phyloP scores from a whole-genome alignment of 495 filamentous ascomycete genomes.

The Baudoinia panamericana region DNA sequence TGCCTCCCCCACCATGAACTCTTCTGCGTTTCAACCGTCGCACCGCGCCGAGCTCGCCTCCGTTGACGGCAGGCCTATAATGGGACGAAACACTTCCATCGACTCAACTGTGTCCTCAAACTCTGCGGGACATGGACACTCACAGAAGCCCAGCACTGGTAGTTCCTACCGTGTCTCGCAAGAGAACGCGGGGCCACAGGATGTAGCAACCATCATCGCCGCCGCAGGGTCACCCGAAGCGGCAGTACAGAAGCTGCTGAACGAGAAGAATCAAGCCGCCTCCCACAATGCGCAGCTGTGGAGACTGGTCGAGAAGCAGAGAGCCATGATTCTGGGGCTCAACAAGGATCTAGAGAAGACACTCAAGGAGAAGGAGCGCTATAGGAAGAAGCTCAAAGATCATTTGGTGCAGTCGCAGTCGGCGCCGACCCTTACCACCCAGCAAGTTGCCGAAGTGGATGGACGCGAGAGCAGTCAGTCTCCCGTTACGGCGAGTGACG shows the following conservation, averaged over 20 bases:
- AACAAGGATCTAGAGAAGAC: slow-evolving; percentile 91
- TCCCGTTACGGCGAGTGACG: not conserved
- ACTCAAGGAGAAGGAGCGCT: slow-evolving; percentile 88
- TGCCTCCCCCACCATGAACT: slow-evolving; percentile 20
- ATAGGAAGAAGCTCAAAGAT: slow-evolving; percentile 81
- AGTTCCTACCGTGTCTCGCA: slow-evolving; percentile 49
- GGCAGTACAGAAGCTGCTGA: slow-evolving; percentile 74
- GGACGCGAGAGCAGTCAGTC: slow-evolving; percentile 16
- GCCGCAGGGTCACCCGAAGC: slow-evolving; percentile 83
- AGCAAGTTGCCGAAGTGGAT: slow-evolving; percentile 1
- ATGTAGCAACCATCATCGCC: slow-evolving; percentile 32
- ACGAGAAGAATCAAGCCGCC: slow-evolving; percentile 76
- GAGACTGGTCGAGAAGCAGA: slow-evolving; percentile 91
- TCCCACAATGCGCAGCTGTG: slow-evolving; percentile 88
- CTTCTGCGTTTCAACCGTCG: too few species aligned
- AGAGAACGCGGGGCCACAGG: slow-evolving; percentile 23
- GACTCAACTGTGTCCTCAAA: slow-evolving; percentile 85
- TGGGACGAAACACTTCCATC: slow-evolving; percentile 76
- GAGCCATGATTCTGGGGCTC: slow-evolving; percentile 80
- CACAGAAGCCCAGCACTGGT: slow-evolving; percentile 38
- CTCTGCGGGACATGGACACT: slow-evolving; percentile 50
- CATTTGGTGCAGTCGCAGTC: slow-evolving; percentile 33
- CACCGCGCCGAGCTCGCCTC: slow-evolving; percentile 7
- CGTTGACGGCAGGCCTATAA: slow-evolving; percentile 31
- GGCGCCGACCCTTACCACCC: slow-evolving; percentile 5